Evolutionary conservation across 345 rosid species (phyloP).

Genomic region (Aethionema arabicum): DNA sequence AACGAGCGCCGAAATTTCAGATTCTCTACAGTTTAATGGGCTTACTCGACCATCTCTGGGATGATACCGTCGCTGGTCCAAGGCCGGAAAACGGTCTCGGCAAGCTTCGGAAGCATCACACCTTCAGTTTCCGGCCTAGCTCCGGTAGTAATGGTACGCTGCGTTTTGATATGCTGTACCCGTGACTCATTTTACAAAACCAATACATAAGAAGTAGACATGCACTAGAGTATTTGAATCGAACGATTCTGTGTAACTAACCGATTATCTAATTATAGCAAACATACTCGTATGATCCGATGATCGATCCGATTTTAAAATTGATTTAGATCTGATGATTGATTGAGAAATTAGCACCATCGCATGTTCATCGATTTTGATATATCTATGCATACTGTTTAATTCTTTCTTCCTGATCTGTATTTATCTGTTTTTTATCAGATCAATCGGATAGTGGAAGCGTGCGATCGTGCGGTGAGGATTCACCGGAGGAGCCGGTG

Average conservation of each 20-base stretch:
- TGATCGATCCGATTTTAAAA: background rate
- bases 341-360: background rate
- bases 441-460: slow-evolving; percentile 60
- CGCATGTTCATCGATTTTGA: background rate
- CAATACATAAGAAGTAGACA: background rate
- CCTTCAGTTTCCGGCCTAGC: slow-evolving; percentile 58
- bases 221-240: slow-evolving; percentile 6
- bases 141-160: slow-evolving; percentile 89
- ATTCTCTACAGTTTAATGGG: slow-evolving; percentile 44
- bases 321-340: background rate
- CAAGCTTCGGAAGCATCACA: slow-evolving; percentile 75
- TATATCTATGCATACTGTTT: background rate
- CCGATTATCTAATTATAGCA: too few relatives aligned
- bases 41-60: slow-evolving; percentile 92
- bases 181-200: slow-evolving; percentile 9
- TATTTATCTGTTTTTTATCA: slow-evolving; percentile 30
- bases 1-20: background rate
- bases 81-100: slow-evolving; percentile 92
- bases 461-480: slow-evolving; percentile 50
- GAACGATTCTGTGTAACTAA: too few relatives aligned
- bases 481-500: slow-evolving; percentile 38
- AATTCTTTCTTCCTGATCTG: background rate
- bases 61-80: slow-evolving; percentile 97
- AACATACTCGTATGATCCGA: background rate
- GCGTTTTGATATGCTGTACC: slow-evolving; percentile 26